Percentiles rank a stretch among this genome's conserved stretches.
Conservation (phyloP, 2,329 filamentous ascomycete genomes). For the Aspergillus nomiae region DNA sequence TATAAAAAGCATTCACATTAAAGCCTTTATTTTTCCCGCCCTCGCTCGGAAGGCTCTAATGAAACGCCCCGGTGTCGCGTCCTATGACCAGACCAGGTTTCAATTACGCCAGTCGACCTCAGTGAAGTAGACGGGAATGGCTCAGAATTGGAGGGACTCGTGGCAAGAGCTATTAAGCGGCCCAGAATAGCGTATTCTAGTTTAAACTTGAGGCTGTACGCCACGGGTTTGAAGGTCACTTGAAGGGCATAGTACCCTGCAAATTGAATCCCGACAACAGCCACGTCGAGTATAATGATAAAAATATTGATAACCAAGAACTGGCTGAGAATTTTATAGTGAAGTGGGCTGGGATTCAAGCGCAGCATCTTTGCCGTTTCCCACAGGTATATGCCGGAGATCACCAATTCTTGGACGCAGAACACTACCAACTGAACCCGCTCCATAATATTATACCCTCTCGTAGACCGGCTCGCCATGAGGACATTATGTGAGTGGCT, state of each 20-base stretch:
- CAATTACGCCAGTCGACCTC: not conserved
- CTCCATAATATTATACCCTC: slow-evolving; percentile 45
- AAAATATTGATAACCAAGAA: slow-evolving; percentile 50
- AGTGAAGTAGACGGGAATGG: not conserved
- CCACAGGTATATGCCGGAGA: slow-evolving; percentile 54
- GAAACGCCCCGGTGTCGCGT: not conserved
- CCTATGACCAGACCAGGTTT: not conserved
- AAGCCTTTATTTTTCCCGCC: not conserved
- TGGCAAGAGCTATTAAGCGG: not conserved
- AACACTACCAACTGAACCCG: slow-evolving; percentile 44
- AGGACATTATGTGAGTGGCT: slow-evolving; percentile 14
- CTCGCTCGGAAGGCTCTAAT: not conserved
- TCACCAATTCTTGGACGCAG: slow-evolving; percentile 44
- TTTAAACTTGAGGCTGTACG: slow-evolving; percentile 52
- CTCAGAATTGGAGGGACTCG: not conserved
- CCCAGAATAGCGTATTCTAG: slow-evolving; percentile 37
- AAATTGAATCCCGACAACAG: slow-evolving; percentile 44
- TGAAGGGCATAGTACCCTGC: slow-evolving; percentile 45
- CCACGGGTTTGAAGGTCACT: slow-evolving; percentile 45
- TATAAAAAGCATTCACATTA: not conserved
- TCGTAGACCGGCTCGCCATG: slow-evolving; percentile 1
- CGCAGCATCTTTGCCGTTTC: slow-evolving; percentile 50
- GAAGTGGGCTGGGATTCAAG: slow-evolving; percentile 21
- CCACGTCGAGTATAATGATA: slow-evolving; percentile 49
- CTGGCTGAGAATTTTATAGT: slow-evolving; percentile 48